Conservation (phyloP, 352 stramenopile species). For the Chrysophaeum taylorii region DNA sequence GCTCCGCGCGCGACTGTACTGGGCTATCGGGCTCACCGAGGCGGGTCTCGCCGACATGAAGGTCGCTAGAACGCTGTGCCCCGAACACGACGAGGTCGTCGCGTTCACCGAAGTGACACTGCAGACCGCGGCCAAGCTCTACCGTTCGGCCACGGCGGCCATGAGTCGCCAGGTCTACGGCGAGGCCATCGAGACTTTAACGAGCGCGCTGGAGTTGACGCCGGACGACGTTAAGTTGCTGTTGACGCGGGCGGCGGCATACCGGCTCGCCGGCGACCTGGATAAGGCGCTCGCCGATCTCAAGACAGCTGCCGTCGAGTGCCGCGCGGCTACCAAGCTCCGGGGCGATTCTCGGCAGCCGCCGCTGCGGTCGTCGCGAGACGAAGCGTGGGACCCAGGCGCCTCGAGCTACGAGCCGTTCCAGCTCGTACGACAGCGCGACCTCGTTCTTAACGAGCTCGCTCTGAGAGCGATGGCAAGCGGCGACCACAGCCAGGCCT, state of each 20-base stretch:
- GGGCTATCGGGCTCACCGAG: not conserved
- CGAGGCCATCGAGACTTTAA: constrained; percentile 16
- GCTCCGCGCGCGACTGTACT: not conserved
- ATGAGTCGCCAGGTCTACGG: constrained; percentile 15
- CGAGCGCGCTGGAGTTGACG: constrained; percentile 19
- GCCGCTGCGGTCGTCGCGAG: no score
- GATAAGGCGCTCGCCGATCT: constrained; percentile 18
- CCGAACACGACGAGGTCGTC: constrained; percentile 22
- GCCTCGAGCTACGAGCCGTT: constrained; percentile 19
- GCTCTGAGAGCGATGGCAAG: constrained; percentile 15
- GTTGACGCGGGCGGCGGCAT: constrained; percentile 12
- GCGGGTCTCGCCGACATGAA: not conserved
- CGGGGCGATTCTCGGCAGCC: no score
- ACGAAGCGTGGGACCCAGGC: constrained; percentile 3
- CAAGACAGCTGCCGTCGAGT: not conserved
- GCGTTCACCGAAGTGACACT: constrained; percentile 17
- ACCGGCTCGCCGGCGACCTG: constrained; percentile 16
- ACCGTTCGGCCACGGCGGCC: constrained; percentile 16
- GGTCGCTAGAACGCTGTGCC: not conserved
- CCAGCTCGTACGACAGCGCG: constrained; percentile 20
- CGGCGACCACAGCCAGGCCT: constrained; percentile 10
- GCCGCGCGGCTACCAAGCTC: not conserved
- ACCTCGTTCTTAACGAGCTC: constrained; percentile 25
- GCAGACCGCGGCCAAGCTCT: constrained; percentile 17
- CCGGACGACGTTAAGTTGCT: constrained; percentile 23